These are phyloP conservation scores for Aspergillus jensenii DNA, from an alignment of 2,329 filamentous ascomycete species.

Conservation along the genomic window DNA sequence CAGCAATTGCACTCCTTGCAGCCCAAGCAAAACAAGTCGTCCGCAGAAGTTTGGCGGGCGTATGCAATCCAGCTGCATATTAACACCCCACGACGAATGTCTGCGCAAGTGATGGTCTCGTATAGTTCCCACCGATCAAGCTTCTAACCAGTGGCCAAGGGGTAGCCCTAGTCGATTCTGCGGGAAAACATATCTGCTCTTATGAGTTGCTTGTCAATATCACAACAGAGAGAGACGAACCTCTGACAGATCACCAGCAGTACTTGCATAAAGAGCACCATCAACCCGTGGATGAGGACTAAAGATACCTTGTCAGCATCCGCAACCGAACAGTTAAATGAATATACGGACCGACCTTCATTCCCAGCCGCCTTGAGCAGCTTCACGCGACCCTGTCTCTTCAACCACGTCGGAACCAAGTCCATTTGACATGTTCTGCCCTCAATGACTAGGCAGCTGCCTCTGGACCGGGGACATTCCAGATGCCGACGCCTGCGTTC, in stretches of 20 bases:
- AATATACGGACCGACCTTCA: conserved; percentile 31
- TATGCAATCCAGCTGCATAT: neutral
- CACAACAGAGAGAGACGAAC: neutral
- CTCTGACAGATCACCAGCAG: conserved; percentile 16
- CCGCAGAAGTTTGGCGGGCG: too few relatives aligned
- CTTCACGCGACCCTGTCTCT: conserved; percentile 18
- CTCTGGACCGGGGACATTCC: conserved; percentile 33
- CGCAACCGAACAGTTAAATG: neutral
- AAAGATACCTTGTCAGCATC: neutral
- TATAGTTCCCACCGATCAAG: neutral
- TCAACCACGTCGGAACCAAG: conserved; percentile 31
- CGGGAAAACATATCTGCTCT: neutral
- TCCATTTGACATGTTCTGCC: conserved; percentile 35
- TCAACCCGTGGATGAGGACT: conserved; percentile 19
- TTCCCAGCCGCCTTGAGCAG: conserved; percentile 17
- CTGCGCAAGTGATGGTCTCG: neutral
- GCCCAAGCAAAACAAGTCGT: too few relatives aligned
- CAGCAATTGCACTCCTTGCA: too few relatives aligned
- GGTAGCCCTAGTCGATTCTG: neutral
- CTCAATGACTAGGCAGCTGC: conserved; percentile 40
- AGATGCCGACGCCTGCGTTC: conserved; percentile 40
- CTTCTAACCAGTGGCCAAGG: neutral
- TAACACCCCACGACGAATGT: neutral
- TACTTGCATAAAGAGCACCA: conserved; percentile 15
- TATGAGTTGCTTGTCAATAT: neutral